These are phyloP conservation scores for Penicillium alfredii DNA, from an alignment of 495 filamentous ascomycete species.

Conservation along the genomic window DNA sequence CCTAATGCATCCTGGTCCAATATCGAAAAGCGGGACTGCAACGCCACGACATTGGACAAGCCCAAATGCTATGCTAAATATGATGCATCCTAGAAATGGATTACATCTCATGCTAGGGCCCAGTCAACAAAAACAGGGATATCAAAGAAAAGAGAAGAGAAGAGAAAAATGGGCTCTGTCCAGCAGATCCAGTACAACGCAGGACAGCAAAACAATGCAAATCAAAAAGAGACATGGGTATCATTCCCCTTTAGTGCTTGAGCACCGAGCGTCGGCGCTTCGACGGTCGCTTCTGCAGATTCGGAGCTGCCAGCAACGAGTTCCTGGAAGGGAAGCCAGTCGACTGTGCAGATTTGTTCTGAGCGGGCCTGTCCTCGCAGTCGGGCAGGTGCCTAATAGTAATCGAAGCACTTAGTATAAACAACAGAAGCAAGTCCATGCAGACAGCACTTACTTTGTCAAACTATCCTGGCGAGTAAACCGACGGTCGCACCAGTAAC, in stretches of 20 bases:
- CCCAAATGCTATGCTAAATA: slow-evolving; percentile 7
- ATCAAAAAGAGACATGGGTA: too few species aligned
- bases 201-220: too few species aligned
- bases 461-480: slow-evolving; percentile 10
- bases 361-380: background rate
- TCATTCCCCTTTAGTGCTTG: too few species aligned
- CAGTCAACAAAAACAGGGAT: too few species aligned
- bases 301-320: background rate
- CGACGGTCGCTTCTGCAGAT: background rate
- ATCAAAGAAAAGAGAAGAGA: too few species aligned
- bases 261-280: background rate
- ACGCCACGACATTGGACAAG: background rate
- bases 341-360: too few species aligned
- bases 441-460: slow-evolving; percentile 4
- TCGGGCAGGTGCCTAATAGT: slow-evolving; percentile 8
- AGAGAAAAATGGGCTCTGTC: background rate
- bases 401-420: too few species aligned
- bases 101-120: too few species aligned
- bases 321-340: too few species aligned
- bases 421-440: background rate
- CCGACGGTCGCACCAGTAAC: slow-evolving; percentile 8
- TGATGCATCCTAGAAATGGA: background rate
- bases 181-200: slow-evolving; percentile 4
- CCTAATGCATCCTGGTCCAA: background rate
- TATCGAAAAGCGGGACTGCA: too few species aligned